Conservation (phyloP, 257 asterid genomes). For the Solanum clarkiae region DNA sequence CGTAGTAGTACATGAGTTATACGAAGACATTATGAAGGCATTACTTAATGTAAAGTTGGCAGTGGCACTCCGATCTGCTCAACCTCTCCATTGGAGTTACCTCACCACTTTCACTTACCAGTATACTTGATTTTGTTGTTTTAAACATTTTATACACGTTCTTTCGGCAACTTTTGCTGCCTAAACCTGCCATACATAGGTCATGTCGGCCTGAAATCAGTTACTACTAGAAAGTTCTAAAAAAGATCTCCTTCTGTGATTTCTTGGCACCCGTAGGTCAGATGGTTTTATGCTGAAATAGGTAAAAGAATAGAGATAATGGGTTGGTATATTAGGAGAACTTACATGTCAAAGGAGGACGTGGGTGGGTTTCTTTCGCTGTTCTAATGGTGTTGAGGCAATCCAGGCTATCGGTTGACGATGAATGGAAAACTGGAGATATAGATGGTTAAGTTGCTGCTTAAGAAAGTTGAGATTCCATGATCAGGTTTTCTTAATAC, state of each 20-base stretch:
- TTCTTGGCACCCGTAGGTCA: neutral
- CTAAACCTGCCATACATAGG: neutral
- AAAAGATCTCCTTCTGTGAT: neutral
- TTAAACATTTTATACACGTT: neutral
- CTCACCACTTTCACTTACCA: neutral
- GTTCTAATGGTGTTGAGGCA: neutral
- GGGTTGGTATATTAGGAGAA: neutral
- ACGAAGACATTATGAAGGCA: neutral
- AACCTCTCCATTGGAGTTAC: neutral
- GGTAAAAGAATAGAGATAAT: neutral
- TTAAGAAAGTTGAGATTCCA: neutral
- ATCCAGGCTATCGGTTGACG: neutral
- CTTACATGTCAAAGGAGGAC: neutral
- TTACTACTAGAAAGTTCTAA: neutral
- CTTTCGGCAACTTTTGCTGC: neutral
- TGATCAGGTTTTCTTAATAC: neutral
- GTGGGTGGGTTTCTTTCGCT: neutral
- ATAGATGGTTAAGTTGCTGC: neutral
- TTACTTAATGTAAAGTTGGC: neutral
- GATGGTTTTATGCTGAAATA: neutral
- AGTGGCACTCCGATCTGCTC: neutral
- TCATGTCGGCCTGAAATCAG: neutral
- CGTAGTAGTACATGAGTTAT: neutral
- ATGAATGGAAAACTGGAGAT: neutral
- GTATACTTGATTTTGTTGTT: neutral